Base-by-base conservation (phyloP, 2,329 filamentous ascomycete genomes). In the Nothophaeocryptopus gaeumannii region DNA sequence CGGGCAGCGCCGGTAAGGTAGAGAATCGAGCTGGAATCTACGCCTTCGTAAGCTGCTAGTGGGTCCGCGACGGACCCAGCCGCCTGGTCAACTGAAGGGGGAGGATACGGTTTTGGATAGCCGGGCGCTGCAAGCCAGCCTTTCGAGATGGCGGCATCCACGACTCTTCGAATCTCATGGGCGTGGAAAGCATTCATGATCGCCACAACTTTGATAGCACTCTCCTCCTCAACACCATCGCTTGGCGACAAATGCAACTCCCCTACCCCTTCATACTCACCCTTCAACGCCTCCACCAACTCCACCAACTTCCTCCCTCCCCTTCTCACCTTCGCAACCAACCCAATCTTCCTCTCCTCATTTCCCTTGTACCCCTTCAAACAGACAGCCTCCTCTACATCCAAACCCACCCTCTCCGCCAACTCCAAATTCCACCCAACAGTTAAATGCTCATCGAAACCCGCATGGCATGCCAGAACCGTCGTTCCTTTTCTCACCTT, bases 151-250 rank as follows among this genome's bases (percentile, higher is more conserved):
- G 64, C 61, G 37, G 62, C 55, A 8, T 65, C 61, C 1, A 70
- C 10, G 5, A 71, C 68, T 5, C 69, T 58, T 33, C 63, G 46
- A 1, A 73, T 65, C 45, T 70, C 68, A 3, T 68, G 64, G 5
- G 65, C 58, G 39, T 67, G 62, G 42, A 73, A 72, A 0, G 69
- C 70, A 43, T 71, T 72, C 70, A 72, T 72, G 31, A 71, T 69
- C 3, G 70, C 70, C 5, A 64, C 42, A 33, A 47, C 45, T 5
- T 40, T 31, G 7, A 52, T 33, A 12, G 30, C 34, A 35, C 3
- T 15, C 5, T 36, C 37, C 20, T 26, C 20, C 20, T 3, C 3
- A 3, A 26, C 20, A 26, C 7, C 20, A 26, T 7, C 20, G 20
- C 7, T 7, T 26, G 7, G 7, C 7, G 35, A 29, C 8, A 12